These are phyloP conservation scores for Leccinum olivaceopallidum DNA, from an alignment of 768 basidiomycete species.

Conservation along the genomic window DNA sequence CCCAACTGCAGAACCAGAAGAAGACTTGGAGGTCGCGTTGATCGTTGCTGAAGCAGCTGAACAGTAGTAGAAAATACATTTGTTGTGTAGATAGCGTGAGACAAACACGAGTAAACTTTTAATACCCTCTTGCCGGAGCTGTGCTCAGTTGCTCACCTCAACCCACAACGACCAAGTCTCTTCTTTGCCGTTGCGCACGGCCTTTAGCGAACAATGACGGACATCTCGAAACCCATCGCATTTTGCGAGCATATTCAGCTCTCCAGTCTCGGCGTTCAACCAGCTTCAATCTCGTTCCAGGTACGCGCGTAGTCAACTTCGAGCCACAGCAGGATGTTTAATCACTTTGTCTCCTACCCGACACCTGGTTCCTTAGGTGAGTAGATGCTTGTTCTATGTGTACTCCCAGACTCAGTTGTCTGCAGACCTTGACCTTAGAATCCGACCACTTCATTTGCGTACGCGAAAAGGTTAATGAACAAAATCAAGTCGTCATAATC, in stretches of 20 bases:
- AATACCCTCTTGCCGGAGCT: slow-evolving; percentile 13
- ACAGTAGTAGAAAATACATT: slow-evolving; percentile 43
- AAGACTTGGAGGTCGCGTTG: slow-evolving; percentile 73
- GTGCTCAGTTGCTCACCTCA: slow-evolving; percentile 18
- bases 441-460: slow-evolving; percentile 99
- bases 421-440: slow-evolving; percentile 88
- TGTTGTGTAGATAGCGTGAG: slow-evolving; percentile 13
- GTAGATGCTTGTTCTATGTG: slow-evolving; percentile 4
- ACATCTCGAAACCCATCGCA: slow-evolving; percentile 68
- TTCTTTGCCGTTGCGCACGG: slow-evolving; percentile 18
- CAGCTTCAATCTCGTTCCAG: slow-evolving; percentile 96
- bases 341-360: neutral
- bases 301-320: slow-evolving; percentile 48
- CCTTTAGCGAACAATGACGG: slow-evolving; percentile 29
- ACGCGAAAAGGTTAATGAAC: slow-evolving; percentile 91
- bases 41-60: slow-evolving; percentile 49
- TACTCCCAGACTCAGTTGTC: slow-evolving; percentile 1
- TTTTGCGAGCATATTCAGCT: slow-evolving; percentile 94
- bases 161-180: slow-evolving; percentile 21
- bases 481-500: slow-evolving; percentile 98
- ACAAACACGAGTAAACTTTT: slow-evolving; percentile 36
- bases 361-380: slow-evolving; percentile 20
- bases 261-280: slow-evolving; percentile 94
- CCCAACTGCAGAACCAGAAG: slow-evolving; percentile 45
- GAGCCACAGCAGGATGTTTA: slow-evolving; percentile 18